A percentile compares a stretch with the other conserved stretches of the same genome.
phyloP scores from a whole-genome alignment of 139 green algal species.

The Chlamydomonas urium region DNA sequence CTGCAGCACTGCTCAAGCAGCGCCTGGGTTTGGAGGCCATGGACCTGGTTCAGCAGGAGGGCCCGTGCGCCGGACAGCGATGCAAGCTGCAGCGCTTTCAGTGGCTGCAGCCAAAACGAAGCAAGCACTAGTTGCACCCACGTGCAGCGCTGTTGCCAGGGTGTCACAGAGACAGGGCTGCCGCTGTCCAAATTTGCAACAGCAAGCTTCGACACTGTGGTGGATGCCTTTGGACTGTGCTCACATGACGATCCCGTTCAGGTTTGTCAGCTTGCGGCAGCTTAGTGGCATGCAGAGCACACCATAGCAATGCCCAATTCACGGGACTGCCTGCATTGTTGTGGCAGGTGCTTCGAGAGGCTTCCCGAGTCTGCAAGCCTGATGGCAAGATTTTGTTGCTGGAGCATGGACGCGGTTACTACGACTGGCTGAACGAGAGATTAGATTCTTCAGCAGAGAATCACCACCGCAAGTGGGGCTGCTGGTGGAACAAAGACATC shows the following conservation, averaged over 20 bases:
- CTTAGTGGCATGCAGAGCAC: no score
- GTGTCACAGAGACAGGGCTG: constrained; percentile 15
- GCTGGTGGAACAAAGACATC: constrained; percentile 78
- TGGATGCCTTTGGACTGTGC: constrained; percentile 58
- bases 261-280: constrained; percentile 10
- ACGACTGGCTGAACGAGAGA: constrained; percentile 30
- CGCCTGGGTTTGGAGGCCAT: no score
- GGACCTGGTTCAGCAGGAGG: background rate
- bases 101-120: background rate
- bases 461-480: constrained; percentile 71
- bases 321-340: background rate
- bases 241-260: constrained; percentile 34
- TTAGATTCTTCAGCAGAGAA: constrained; percentile 21
- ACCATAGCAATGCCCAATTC: no score
- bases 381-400: constrained; percentile 36
- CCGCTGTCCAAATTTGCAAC: constrained; percentile 33
- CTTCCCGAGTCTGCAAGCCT: constrained; percentile 29
- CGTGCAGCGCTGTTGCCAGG: constrained; percentile 6
- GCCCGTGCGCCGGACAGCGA: background rate
- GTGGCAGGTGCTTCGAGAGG: constrained; percentile 35
- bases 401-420: constrained; percentile 32
- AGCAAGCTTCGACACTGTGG: constrained; percentile 63
- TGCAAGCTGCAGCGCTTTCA: background rate
- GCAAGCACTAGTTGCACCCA: no score
- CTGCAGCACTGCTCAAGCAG: no score